These are phyloP conservation scores for Clonostachys solani DNA, from an alignment of 2,329 filamentous ascomycete genomes.

Conservation along the genomic window DNA sequence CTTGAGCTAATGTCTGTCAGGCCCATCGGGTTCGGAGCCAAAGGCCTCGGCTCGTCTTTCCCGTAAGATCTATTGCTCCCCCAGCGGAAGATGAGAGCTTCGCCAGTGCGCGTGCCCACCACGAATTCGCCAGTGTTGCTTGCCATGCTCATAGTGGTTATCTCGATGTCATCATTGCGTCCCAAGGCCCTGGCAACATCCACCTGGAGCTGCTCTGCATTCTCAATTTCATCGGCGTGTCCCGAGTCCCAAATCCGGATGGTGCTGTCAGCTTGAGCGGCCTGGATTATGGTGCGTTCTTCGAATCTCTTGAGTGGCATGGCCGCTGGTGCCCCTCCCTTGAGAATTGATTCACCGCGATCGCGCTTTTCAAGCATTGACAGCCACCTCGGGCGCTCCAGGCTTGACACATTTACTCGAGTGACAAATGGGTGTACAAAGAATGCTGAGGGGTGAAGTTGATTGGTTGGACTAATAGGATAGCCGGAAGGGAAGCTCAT, in stretches of 20 bases:
- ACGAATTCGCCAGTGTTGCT: slow-evolving; percentile 80
- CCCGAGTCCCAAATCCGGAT: slow-evolving; percentile 92
- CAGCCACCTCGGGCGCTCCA: slow-evolving; percentile 81
- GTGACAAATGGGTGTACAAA: slow-evolving; percentile 89
- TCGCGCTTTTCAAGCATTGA: slow-evolving; percentile 82
- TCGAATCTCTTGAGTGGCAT: slow-evolving; percentile 74
- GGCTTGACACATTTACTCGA: slow-evolving; percentile 63
- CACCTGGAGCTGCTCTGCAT: slow-evolving; percentile 74
- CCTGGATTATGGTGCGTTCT: slow-evolving; percentile 77
- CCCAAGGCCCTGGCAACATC: slow-evolving; percentile 81
- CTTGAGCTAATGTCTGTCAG: slow-evolving; percentile 72
- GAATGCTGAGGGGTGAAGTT: slow-evolving; percentile 81
- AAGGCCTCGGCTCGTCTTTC: slow-evolving; percentile 45
- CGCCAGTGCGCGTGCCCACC: slow-evolving; percentile 76
- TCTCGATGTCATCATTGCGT: slow-evolving; percentile 70
- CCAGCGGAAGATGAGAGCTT: slow-evolving; percentile 85
- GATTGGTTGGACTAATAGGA: slow-evolving; percentile 87
- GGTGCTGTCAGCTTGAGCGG: slow-evolving; percentile 85
- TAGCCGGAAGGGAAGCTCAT: slow-evolving; percentile 90
- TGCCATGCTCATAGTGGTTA: slow-evolving; percentile 77
- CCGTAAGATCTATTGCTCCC: slow-evolving; percentile 73
- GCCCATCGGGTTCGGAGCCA: slow-evolving; percentile 59
- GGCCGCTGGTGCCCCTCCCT: slow-evolving; percentile 71
- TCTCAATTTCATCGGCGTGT: slow-evolving; percentile 90
- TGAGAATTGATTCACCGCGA: slow-evolving; percentile 72